Percentiles rank a stretch among this genome's conserved stretches.
Conservation (phyloP, 2,329 filamentous ascomycete genomes). For the Ceratocystis lukuohia region DNA sequence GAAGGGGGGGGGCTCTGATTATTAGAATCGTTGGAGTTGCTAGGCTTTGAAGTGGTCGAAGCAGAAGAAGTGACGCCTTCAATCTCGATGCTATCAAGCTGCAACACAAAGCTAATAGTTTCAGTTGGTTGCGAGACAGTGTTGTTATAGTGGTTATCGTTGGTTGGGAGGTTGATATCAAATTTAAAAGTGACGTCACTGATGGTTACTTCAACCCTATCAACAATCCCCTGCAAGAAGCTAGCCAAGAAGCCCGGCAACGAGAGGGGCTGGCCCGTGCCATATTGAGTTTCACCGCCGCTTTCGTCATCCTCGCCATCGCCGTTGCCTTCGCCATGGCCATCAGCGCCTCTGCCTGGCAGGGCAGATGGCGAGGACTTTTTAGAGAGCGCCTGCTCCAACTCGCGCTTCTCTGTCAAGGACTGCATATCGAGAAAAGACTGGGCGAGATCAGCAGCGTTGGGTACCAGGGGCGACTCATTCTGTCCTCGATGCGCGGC, state of each 20-base stretch:
- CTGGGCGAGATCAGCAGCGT: conserved; percentile 58
- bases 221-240: conserved; percentile 60
- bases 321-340: conserved; percentile 48
- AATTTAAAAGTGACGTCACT: conserved; percentile 52
- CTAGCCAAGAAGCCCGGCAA: conserved; percentile 57
- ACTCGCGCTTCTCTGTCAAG: conserved; percentile 47
- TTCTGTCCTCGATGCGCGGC: conserved; percentile 17
- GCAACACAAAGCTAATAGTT: conserved; percentile 49
- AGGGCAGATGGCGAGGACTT: conserved; percentile 27
- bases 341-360: conserved; percentile 46
- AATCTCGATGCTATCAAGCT: conserved; percentile 50
- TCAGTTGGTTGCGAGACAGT: background rate
- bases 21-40: background rate
- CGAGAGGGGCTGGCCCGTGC: conserved; percentile 57
- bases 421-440: conserved; percentile 67
- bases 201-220: conserved; percentile 55
- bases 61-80: conserved; percentile 44
- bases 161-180: conserved; percentile 37
- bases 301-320: conserved; percentile 40
- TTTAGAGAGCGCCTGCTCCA: conserved; percentile 53
- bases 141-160: conserved; percentile 19
- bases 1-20: background rate
- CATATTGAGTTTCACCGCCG: conserved; percentile 41
- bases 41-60: background rate
- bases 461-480: conserved; percentile 39